Conservation (phyloP, 495 filamentous ascomycete genomes). For the Neurospora sp. region DNA sequence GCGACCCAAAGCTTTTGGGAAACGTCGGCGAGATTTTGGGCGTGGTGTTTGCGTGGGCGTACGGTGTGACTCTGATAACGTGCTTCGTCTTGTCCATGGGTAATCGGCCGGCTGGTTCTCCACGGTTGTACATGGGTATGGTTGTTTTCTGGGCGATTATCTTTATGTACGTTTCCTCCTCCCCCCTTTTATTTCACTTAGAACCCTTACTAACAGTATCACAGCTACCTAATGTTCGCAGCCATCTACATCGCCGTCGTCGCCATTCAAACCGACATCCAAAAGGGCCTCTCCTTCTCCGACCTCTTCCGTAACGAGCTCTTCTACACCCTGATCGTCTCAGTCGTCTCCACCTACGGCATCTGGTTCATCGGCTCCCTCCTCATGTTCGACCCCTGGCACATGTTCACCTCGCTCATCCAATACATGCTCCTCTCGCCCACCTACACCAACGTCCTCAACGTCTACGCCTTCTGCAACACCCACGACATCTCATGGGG, state of each 20-base stretch:
- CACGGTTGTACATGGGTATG: constrained; percentile 91
- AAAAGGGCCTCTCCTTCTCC: constrained; percentile 50
- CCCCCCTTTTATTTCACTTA: constrained; percentile 4
- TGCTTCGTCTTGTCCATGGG: constrained; percentile 95
- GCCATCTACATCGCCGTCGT: constrained; percentile 89
- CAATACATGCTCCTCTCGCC: constrained; percentile 96
- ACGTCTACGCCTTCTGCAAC: constrained; percentile 97
- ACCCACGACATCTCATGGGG: constrained; percentile 97
- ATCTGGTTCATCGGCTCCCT: constrained; percentile 89
- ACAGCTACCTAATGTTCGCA: constrained; percentile 83
- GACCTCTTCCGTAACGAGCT: constrained; percentile 75
- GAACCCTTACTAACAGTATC: constrained; percentile 9
- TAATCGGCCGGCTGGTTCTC: constrained; percentile 91
- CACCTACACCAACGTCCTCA: constrained; percentile 92
- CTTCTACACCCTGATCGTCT: constrained; percentile 91
- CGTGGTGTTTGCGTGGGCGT: constrained; percentile 92
- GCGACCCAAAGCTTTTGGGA: constrained; percentile 54
- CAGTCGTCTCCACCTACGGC: constrained; percentile 81
- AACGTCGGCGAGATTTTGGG: constrained; percentile 67
- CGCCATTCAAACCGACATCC: constrained; percentile 62
- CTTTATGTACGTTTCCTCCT: constrained; percentile 56
- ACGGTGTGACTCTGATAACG: constrained; percentile 80
- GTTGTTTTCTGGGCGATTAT: constrained; percentile 94
- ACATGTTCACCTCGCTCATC: constrained; percentile 84
- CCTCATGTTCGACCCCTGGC: constrained; percentile 97